Conservation (phyloP, 1,284 basidiomycete genomes). For the Cutaneotrichosporon curvatum region DNA sequence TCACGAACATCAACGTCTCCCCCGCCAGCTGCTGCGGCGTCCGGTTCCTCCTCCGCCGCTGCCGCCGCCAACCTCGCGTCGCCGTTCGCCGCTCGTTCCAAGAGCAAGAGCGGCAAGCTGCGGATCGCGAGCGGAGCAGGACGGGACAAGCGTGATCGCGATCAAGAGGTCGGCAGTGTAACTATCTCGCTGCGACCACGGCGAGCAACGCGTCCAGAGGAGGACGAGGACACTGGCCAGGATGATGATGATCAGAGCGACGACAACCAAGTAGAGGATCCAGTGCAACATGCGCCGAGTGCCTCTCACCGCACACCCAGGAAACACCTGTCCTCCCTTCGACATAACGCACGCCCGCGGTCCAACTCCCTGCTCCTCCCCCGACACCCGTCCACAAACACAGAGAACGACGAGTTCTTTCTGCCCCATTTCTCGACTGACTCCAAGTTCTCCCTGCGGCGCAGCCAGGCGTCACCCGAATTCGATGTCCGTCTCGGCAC, state of each 20-base stretch:
- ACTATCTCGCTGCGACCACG: slow-evolving; percentile 27
- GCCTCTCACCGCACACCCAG: neutral
- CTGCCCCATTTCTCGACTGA: slow-evolving; percentile 45
- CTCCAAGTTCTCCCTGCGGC: slow-evolving; percentile 37
- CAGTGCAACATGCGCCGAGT: neutral
- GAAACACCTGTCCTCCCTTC: slow-evolving; percentile 1
- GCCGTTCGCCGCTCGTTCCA: neutral
- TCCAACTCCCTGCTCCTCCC: slow-evolving; percentile 28
- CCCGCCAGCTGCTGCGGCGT: too few relatives aligned
- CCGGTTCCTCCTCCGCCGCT: neutral
- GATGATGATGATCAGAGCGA: neutral
- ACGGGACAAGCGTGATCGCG: too few relatives aligned
- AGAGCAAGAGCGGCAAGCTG: neutral
- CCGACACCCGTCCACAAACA: neutral
- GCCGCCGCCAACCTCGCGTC: neutral
- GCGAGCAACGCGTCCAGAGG: slow-evolving; percentile 14
- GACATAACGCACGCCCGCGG: slow-evolving; percentile 14
- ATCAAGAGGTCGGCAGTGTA: slow-evolving; percentile 26
- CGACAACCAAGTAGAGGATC: neutral
- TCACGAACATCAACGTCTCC: too few relatives aligned
- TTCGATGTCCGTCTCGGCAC: slow-evolving; percentile 39
- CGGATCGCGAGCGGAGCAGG: too few relatives aligned
- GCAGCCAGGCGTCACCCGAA: slow-evolving; percentile 1
- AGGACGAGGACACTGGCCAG: slow-evolving; percentile 4
- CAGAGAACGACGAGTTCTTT: slow-evolving; percentile 21